Conservation (phyloP, 2,329 filamentous ascomycete species). For the Penicillium carneum region DNA sequence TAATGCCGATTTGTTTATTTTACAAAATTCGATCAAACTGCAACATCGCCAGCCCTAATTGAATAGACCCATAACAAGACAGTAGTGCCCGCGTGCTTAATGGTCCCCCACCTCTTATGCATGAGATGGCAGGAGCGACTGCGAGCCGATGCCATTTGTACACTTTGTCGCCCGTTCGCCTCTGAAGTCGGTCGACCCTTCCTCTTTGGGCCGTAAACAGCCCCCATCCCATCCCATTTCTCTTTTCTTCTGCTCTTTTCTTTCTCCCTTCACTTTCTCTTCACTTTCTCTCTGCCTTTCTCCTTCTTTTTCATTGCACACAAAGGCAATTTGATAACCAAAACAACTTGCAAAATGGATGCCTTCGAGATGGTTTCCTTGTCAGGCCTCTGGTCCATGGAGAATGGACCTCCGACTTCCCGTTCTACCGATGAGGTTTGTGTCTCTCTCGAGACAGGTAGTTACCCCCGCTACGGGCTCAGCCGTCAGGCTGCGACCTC, state of each 20-base stretch:
- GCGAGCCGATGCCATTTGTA: not conserved
- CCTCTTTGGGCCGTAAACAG: not conserved
- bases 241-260: not conserved
- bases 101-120: not conserved
- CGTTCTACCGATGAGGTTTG: not conserved
- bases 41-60: not conserved
- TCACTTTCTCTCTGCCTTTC: not conserved
- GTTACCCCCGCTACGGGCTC: not conserved
- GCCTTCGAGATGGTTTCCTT: not conserved
- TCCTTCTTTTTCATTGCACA: not conserved
- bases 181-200: conserved; percentile 4
- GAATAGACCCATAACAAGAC: not conserved
- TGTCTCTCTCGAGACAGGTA: not conserved
- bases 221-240: too few relatives aligned
- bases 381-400: not conserved
- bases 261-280: not conserved
- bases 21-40: not conserved
- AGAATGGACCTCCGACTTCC: not conserved
- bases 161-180: not conserved
- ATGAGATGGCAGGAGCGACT: not conserved
- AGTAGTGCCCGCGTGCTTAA: not conserved
- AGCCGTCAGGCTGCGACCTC: conserved; percentile 1
- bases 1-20: not conserved
- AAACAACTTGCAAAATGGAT: not conserved
- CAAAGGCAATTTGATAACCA: not conserved